Evolutionary conservation across 1,284 basidiomycete genomes (phyloP), one percentile per base, ranked within the genome.

Genomic region (Marasmius tenuissimus): DNA sequence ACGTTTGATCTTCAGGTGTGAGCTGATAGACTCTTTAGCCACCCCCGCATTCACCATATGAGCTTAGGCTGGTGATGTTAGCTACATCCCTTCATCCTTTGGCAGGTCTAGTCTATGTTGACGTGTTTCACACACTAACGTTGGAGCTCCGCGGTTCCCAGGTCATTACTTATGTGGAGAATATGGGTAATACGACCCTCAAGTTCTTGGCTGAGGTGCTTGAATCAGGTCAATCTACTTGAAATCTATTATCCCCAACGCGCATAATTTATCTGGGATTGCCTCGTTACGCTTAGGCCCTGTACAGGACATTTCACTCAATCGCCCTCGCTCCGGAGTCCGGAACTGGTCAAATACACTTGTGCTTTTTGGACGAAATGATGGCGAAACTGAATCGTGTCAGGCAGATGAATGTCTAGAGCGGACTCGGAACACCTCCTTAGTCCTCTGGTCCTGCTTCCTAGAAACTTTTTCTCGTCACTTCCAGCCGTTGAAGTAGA

Each of bases 131-230:
- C 45, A 47, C 45, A n/a, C 45, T 47, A n/a, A 47, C 16, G 16
- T 4, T 20, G 45, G 45, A 47, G 8, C 20, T 8, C 45, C 45
- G 45, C 45, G 45, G 37, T 61, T 48, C 65, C 50, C 61, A 81
- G 86, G 84, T 0, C 89, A 90, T 69, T 89, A n/a, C n/a, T n/a
- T n/a, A 90, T 67, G 76, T 20, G 33, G 86, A 90, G 73, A 89
- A 89, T 69, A 85, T 82, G 1, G 87, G 88, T n/a, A 83, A 85
- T 65, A 78, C 79, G 1, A 82, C 85, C 0, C 69, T 89, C 50
- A 78, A 75, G 62, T 85, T 84, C 69, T 73, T 91, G 27, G 27
- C 27, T 8, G 88, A 90, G 70, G 80, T 91, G 39, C 83, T 89
- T 71, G 83, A 82, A 64, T 79, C 84, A 39, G 79, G 82, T 80